Base-by-base conservation (phyloP, 208 protist genomes). In the Trypanosomatidae sp. region DNA sequence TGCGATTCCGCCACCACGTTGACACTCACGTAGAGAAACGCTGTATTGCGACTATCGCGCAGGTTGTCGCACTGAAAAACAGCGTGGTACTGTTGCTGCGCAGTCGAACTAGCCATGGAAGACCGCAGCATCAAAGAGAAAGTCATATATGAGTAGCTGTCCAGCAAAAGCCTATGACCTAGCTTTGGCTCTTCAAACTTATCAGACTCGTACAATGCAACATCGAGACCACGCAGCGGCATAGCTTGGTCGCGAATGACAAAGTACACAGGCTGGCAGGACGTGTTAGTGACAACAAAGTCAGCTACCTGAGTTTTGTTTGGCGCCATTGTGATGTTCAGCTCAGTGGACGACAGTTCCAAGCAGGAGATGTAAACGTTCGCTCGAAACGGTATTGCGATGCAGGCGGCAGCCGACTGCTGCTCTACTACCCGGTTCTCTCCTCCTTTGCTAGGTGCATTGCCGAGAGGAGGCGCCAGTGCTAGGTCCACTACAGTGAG, bases 31-130 rank as follows among this genome's bases (percentile, higher is more conserved):
- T 90, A 86, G 17, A 96, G 62, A n/a, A 87, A 74, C 8, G 71
- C 74, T 6, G 82, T 88, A 56, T 96, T 96, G 44, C 85, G 80
- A 13, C 65, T 65, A 64, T 96, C 87, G 33, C 81, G 77, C 44
- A 96, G 72, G 75, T 96, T 96, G 67, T 96, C 91, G 50, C 91
- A 96, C 71, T 94, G 90, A 25, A 96, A 69, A 7, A 91, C 73
- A 5, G 84, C 72, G 50, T 86, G 82, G 71, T 93, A 92, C 44
- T 86, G 77, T 43, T 79, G 76, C 39, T 71, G 75, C 30, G 69
- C 66, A 39, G 74, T 66, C 46, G 79, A 56, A 50, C 52, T 71
- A 36, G 62, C 69, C 0, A 74, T 68, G 50, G 71, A 76, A 33
- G 88, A 93, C 12, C 87, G 86, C 36, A 90, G 67, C 78, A 96